Evolutionary conservation across 495 filamentous ascomycete species (phyloP).

Genomic region (Aspergillus haitiensis): DNA sequence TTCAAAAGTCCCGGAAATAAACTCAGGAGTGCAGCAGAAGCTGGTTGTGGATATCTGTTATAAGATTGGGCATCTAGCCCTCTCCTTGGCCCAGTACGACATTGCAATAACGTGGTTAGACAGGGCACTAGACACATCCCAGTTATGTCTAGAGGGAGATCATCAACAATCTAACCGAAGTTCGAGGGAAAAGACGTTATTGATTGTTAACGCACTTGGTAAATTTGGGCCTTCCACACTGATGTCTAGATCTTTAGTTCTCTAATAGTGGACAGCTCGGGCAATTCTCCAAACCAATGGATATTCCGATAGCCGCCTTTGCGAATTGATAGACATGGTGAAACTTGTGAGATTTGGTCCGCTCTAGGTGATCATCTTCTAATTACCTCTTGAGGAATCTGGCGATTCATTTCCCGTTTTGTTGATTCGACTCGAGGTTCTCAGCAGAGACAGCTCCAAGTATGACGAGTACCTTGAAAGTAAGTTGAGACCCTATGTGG

Average conservation of each 20-base stretch:
- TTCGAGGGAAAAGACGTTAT: conserved; percentile 57
- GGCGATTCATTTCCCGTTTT: conserved; percentile 63
- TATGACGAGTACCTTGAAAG: conserved; percentile 49
- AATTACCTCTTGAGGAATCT: conserved; percentile 43
- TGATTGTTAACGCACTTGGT: conserved; percentile 57
- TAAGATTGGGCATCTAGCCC: conserved; percentile 66
- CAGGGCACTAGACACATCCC: conserved; percentile 61
- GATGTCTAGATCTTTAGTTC: not conserved
- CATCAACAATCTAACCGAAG: conserved; percentile 51
- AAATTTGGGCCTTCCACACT: not conserved
- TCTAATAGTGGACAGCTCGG: conserved; percentile 25
- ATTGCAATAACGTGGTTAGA: conserved; percentile 73
- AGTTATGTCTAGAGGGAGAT: conserved; percentile 51
- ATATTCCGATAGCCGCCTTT: conserved; percentile 12
- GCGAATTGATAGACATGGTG: conserved; percentile 16
- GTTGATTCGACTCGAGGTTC: conserved; percentile 67
- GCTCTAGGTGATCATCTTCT: conserved; percentile 15
- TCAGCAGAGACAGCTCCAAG: conserved; percentile 40
- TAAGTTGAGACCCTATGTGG: conserved; percentile 5
- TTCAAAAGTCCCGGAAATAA: conserved; percentile 50
- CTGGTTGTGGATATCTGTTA: conserved; percentile 69
- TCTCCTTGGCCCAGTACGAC: conserved; percentile 50
- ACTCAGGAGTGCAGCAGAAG: conserved; percentile 43
- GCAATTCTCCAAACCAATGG: conserved; percentile 21
- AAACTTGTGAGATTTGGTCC: conserved; percentile 25